A percentile compares a stretch with the other conserved stretches of the same genome.
These are phyloP conservation scores for Chaetomium sp. DNA, from an alignment of 2,329 filamentous ascomycete species.

Conservation along the genomic window DNA sequence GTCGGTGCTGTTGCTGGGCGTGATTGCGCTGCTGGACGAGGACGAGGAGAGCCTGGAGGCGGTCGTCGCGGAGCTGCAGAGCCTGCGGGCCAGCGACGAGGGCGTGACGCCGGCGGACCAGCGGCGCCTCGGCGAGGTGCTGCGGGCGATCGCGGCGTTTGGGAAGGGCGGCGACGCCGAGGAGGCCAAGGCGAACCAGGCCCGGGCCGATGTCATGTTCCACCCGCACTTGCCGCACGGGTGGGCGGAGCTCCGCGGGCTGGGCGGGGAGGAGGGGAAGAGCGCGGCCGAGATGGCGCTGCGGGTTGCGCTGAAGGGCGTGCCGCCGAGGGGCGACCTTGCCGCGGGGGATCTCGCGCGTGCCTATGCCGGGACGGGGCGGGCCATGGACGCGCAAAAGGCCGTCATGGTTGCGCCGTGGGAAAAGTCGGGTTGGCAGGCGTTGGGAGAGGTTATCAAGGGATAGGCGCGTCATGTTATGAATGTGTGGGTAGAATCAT, in stretches of 20 bases:
- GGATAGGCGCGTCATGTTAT: background rate
- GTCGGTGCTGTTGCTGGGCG: conserved; percentile 77
- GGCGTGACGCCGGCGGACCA: conserved; percentile 63
- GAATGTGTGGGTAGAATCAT: background rate
- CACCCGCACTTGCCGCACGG: conserved; percentile 76
- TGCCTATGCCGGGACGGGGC: conserved; percentile 74
- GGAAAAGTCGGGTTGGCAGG: conserved; percentile 66
- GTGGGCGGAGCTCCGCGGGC: conserved; percentile 73
- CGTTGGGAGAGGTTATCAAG: conserved; percentile 48
- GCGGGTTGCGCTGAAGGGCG: conserved; percentile 71
- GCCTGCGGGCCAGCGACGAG: conserved; percentile 67
- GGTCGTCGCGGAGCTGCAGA: conserved; percentile 74
- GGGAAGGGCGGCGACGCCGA: conserved; percentile 47
- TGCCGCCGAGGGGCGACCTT: conserved; percentile 71
- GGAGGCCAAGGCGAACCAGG: conserved; percentile 61
- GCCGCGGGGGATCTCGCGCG: conserved; percentile 69
- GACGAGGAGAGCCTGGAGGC: conserved; percentile 80
- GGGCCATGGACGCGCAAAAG: conserved; percentile 71
- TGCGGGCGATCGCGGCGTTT: conserved; percentile 71
- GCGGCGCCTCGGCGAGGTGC: conserved; percentile 69
- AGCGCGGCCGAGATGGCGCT: conserved; percentile 75
- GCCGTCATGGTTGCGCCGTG: conserved; percentile 83
- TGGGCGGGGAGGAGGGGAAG: conserved; percentile 42
- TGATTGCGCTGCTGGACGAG: conserved; percentile 78
- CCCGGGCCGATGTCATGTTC: conserved; percentile 77